Percentiles rank a stretch among this genome's conserved stretches.
phyloP scores from a whole-genome alignment of 352 stramenopile genomes.

The Phytophthora brassicae region DNA sequence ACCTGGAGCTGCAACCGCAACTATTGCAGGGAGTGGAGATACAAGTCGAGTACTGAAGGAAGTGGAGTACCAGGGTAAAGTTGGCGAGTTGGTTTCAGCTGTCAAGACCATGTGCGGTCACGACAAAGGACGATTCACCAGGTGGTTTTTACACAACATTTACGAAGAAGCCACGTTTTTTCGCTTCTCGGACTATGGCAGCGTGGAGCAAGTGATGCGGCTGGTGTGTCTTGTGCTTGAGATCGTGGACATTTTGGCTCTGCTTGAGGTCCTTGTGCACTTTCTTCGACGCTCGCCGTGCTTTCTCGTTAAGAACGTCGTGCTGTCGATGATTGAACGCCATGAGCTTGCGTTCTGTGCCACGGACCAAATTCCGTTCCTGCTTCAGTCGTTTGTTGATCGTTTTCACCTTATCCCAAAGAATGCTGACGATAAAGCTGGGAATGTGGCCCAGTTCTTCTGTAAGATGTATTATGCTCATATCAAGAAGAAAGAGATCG shows the following conservation, averaged over 20 bases:
- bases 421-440: conserved; percentile 68
- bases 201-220: conserved; percentile 81
- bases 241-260: conserved; percentile 76
- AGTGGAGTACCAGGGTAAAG: conserved; percentile 82
- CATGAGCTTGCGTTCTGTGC: conserved; percentile 85
- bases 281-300: conserved; percentile 73
- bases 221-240: conserved; percentile 81
- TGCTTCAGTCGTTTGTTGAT: conserved; percentile 84
- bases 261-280: conserved; percentile 85
- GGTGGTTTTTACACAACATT: conserved; percentile 83
- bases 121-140: conserved; percentile 81
- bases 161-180: conserved; percentile 85
- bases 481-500: conserved; percentile 82
- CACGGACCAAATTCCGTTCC: conserved; percentile 75
- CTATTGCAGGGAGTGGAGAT: conserved; percentile 33
- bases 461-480: conserved; percentile 85
- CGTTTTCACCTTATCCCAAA: conserved; percentile 75
- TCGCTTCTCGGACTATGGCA: conserved; percentile 78
- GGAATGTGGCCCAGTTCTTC: conserved; percentile 79
- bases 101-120: conserved; percentile 88
- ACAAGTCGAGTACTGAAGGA: conserved; percentile 65
- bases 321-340: conserved; percentile 80
- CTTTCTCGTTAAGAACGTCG: conserved; percentile 82
- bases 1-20: conserved; percentile 18
- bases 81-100: conserved; percentile 78